These are phyloP conservation scores for Saccharomyces hybrid DNA, from an alignment of 1,139 yeast genomes.

Conservation along the genomic window DNA sequence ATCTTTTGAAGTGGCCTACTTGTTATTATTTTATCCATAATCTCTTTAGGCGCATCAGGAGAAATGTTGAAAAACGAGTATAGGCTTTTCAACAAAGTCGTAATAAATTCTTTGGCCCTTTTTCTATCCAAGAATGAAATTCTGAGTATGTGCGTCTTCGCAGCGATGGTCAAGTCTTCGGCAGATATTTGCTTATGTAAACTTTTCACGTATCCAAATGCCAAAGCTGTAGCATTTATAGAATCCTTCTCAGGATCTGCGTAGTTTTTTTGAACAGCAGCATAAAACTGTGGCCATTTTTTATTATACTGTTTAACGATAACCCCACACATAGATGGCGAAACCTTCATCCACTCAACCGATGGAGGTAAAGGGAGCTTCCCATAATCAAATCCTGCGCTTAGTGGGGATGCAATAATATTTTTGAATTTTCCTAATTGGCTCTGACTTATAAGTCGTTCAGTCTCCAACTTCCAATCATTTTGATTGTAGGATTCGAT, in stretches of 20 bases:
- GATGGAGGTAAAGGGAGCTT: constrained; percentile 18
- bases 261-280: constrained; percentile 14
- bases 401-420: constrained; percentile 27
- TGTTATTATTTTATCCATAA: constrained; percentile 32
- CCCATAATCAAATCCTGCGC: constrained; percentile 26
- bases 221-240: constrained; percentile 29
- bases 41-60: constrained; percentile 31
- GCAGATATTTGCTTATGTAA: constrained; percentile 31
- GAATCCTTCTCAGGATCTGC: constrained; percentile 18
- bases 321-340: constrained; percentile 31
- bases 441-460: constrained; percentile 18
- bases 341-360: constrained; percentile 27
- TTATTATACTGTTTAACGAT: constrained; percentile 19
- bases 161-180: constrained; percentile 32
- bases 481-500: constrained; percentile 23
- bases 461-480: constrained; percentile 29
- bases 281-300: constrained; percentile 18
- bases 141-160: constrained; percentile 26
- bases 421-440: constrained; percentile 22
- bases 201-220: constrained; percentile 31
- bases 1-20: constrained; percentile 33
- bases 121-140: constrained; percentile 18
- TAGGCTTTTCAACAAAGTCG: constrained; percentile 23
- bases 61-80: constrained; percentile 31
- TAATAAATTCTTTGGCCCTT: constrained; percentile 27